Base-by-base conservation (phyloP, 2,329 filamentous ascomycete genomes). In the Epichloe uncinata region DNA sequence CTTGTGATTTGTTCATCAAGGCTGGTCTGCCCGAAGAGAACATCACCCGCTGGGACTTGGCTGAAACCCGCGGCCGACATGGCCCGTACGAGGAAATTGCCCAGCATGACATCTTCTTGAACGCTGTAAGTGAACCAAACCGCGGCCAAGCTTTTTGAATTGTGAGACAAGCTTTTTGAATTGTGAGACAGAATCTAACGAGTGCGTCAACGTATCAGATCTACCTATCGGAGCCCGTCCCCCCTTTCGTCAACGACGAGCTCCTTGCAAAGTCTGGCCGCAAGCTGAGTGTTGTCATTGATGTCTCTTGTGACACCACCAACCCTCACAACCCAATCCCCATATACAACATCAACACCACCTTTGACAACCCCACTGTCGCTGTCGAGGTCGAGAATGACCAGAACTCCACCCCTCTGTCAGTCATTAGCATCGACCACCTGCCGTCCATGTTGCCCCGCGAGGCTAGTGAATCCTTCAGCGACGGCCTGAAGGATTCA, bases 391-490 rank as follows among this genome's bases (percentile, higher is more conserved):
- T 80, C 74, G 55, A 78, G 70, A 60, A 74, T 67, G 63, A 71
- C 49, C 48, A 77, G 80, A 0, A 75, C 78, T 37, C 47, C 7
- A 69, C 95, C 50, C 47, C 47, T 18, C 20, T 48, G 18, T 82
- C 78, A 45, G 86, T 96, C 58, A 95, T 96, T 67, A 85, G 81
- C 64, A 93, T 94, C 61, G 87, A 94, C 66, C 87, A 94, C 63
- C 74, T 94, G 48, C 87, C 88, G 4, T 85, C 81, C 48, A 77
- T 96, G 57, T 74, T 97, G 37, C 87, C 91, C 1, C 77, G 91
- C 48, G 91, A 96, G 70, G 83, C 88, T 26, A 88, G 82, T 42
- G 89, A 96, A 26, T 46, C 47, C 6, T 53, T 45, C 26, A 45
- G 45, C 8, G 42, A 42, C 9, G 38, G 47, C 9, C 42, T 53